Conservation (phyloP, 1,139 yeast genomes). For the Magnusiomyces clavatus region DNA sequence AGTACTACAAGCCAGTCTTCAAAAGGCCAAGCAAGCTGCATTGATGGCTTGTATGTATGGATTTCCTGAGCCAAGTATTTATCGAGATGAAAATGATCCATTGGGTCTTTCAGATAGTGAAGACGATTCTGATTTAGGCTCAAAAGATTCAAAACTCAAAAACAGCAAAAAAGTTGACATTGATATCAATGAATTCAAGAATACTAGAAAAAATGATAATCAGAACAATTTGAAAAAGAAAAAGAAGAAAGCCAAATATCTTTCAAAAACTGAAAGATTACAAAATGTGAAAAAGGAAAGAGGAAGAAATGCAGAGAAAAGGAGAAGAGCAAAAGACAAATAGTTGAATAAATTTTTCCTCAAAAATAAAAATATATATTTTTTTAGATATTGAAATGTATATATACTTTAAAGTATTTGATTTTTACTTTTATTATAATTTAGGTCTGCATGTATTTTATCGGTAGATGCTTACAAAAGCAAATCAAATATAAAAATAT, state of each 20-base stretch:
- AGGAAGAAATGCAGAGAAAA: slow-evolving; percentile 18
- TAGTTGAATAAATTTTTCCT: not conserved
- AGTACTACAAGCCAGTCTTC: slow-evolving; percentile 31
- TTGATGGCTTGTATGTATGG: slow-evolving; percentile 20
- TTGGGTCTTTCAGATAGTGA: slow-evolving; percentile 14
- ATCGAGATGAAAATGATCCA: slow-evolving; percentile 16
- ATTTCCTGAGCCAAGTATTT: slow-evolving; percentile 19
- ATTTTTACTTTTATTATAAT: no score
- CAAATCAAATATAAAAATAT: no score
- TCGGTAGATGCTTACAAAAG: no score
- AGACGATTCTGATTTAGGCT: not conserved
- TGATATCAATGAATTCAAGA: not conserved
- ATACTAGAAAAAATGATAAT: slow-evolving; percentile 3
- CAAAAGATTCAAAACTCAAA: not conserved
- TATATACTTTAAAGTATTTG: no score
- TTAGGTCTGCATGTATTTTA: no score
- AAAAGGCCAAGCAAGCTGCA: slow-evolving; percentile 30
- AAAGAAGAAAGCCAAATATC: slow-evolving; percentile 81
- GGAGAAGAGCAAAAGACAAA: slow-evolving; percentile 6
- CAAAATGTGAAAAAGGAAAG: slow-evolving; percentile 56
- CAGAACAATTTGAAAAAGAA: slow-evolving; percentile 34
- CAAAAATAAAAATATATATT: not conserved
- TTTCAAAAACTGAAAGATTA: slow-evolving; percentile 71
- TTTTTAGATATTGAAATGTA: no score
- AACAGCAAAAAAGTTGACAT: slow-evolving; percentile 4